Base-by-base conservation (phyloP, 2,329 filamentous ascomycete genomes). In the Teratosphaeria viscida region DNA sequence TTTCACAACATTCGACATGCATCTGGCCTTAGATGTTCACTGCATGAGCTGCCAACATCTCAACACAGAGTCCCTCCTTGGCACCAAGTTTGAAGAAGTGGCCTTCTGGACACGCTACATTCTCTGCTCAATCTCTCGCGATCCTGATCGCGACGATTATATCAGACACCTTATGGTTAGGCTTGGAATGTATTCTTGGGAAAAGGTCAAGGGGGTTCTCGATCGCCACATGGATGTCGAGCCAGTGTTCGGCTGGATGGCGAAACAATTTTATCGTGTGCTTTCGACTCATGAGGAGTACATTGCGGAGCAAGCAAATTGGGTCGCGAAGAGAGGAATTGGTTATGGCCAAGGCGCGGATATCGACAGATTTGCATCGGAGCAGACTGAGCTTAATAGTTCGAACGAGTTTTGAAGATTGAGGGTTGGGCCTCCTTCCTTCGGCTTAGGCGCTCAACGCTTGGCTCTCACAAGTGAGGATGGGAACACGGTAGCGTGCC, bases 21-120 rank as follows among this genome's bases (percentile, higher is more conserved):
- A 64, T 34, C 26, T 34, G 3, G 64, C 57, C 4, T 57, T 66
- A 11, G 56, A 60, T n/a, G 59, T 67, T 16, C 65, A 66, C 55
- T 59, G 59, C 0, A 49, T 52, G 10, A 61, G 65, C 6, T 66
- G 65, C 58, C 57, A 59, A 11, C 61, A 67, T 57, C 57, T 67
- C 12, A 49, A 57, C 11, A 66, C 61, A 1, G 58, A 63, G 4
- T 55, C 56, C 1, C 52, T 67, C 19, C 56, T 66, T 32, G 64
- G 62, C 5, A 67, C 65, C 4, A 64, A 62, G 27, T 67, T 65
- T 27, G 53, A 65, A n/a, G 56, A 65, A 5, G 27, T 64, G 8
- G 66, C 61, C 3, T 56, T 67, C 2, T 67, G 66, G 66, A 54
- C 66, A 1, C 55, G 64, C 16, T 62, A 64, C 53, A 63, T 57